Base-by-base conservation (phyloP, 2,329 filamentous ascomycete genomes). In the Sporothrix globosa region DNA sequence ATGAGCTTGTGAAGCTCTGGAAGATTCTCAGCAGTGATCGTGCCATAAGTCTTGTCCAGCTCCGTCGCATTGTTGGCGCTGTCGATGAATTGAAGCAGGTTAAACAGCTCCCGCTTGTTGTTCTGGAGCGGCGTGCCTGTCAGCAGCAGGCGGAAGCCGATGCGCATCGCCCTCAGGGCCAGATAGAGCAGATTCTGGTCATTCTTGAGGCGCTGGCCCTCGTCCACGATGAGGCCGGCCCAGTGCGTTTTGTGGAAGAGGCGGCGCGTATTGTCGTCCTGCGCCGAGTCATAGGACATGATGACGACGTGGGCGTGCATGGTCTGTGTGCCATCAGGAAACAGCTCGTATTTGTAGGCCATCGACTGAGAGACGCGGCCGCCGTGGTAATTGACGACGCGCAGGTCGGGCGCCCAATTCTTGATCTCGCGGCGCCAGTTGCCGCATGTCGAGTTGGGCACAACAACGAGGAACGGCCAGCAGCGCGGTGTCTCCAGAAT, bases 391-490 rank as follows among this genome's bases (percentile, higher is more conserved):
- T 93, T 91, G n/a, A 97, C 93, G 7, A 97, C 93, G 54, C 93
- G 89, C 48, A 98, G 82, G 7, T 87, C 88, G 1, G 95, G 95
- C 0, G 91, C 90, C 95, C 95, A 99, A 74, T 92, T 90, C 81
- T 97, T 96, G 79, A 98, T 93, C 78, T 99, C 96, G 65, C 95
- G 90, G 6, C 95, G 91, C 95, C 96, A 99, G 78, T 99, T 99
- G n/a, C 93, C 88, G 78, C 93, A 97, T 0, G 96, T 99, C 0
- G 95, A 90, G 77, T 98, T 98, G 0, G 96, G 96, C 0, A 97
- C 95, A 1, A 97, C 93, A 3, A 98, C 86, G 19, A 99, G 84
- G 77, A 97, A 98, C 0, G 96, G 96, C 87, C 92, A 98, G 79
- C 93, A 96, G 77, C 87, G 82, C 6, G 88, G 88, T n/a, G 80